Conservation (phyloP, 2,329 filamentous ascomycete species). For the Fusarium temperatum region DNA sequence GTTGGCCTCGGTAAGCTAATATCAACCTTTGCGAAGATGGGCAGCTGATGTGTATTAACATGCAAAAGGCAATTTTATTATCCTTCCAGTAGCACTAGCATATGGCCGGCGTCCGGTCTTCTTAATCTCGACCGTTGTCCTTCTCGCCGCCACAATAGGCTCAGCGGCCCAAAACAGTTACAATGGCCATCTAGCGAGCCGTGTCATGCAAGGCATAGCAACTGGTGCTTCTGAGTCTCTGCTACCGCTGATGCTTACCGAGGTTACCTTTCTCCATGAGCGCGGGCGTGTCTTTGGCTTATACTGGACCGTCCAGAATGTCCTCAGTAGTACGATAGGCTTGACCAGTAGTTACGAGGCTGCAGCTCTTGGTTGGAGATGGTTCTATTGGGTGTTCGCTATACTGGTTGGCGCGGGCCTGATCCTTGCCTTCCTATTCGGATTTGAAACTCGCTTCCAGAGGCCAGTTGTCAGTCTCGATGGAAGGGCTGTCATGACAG, state of each 20-base stretch:
- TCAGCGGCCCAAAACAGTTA: background rate
- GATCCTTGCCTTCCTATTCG: accelerated
- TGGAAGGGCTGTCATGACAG: background rate
- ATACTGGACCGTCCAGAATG: background rate
- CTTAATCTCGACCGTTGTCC: background rate
- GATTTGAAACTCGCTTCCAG: background rate
- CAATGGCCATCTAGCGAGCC: background rate
- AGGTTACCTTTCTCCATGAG: background rate
- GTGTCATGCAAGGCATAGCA: background rate
- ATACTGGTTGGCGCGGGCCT: accelerated
- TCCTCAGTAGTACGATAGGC: background rate
- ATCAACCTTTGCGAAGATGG: accelerated
- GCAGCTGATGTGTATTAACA: background rate
- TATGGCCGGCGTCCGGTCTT: background rate
- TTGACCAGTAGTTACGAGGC: background rate
- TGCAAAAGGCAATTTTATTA: background rate
- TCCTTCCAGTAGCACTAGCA: background rate
- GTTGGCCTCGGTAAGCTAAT: background rate
- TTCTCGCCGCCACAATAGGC: background rate
- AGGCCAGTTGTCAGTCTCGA: background rate
- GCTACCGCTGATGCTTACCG: background rate
- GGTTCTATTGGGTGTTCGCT: background rate
- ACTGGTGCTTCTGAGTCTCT: background rate
- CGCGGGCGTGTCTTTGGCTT: background rate
- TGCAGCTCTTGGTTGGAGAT: background rate